A percentile compares a stretch with the other conserved stretches of the same genome.
phyloP scores from a whole-genome alignment of 2,329 filamentous ascomycete species.

The Fusarium albosuccineum region DNA sequence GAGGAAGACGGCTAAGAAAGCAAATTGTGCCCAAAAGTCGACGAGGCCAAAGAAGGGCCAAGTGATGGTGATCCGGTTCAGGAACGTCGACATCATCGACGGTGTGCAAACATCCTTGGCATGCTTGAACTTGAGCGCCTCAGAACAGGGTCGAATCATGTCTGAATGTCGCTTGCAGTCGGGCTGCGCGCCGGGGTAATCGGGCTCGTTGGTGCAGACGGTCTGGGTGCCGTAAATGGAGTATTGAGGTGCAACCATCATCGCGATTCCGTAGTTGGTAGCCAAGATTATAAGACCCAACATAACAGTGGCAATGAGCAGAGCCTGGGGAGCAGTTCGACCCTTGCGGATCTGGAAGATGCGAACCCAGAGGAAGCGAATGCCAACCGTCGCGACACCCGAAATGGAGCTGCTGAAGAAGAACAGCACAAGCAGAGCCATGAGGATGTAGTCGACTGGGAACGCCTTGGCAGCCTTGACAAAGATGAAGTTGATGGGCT shows the following conservation, averaged over 20 bases:
- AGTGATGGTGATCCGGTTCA: conserved; percentile 92
- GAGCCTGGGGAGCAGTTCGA: conserved; percentile 89
- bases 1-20: conserved; percentile 86
- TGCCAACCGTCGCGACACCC: conserved; percentile 87
- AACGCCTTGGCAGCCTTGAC: conserved; percentile 85
- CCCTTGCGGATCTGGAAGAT: conserved; percentile 93
- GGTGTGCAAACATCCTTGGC: conserved; percentile 89
- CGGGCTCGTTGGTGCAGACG: conserved; percentile 82
- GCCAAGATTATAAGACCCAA: conserved; percentile 90
- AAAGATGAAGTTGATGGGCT: conserved; percentile 89
- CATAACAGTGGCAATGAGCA: conserved; percentile 91
- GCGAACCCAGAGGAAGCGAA: conserved; percentile 95
- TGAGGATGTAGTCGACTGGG: conserved; percentile 92
- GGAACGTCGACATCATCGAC: conserved; percentile 89
- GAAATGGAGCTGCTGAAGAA: conserved; percentile 91
- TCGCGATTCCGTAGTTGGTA: conserved; percentile 92
- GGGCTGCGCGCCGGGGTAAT: conserved; percentile 73
- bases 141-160: conserved; percentile 85
- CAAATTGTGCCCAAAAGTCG: conserved; percentile 97
- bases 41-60: conserved; percentile 95
- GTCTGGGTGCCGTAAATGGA: conserved; percentile 94
- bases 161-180: conserved; percentile 80
- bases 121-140: conserved; percentile 76
- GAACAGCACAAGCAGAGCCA: conserved; percentile 85
- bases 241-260: conserved; percentile 96